Conservation (phyloP, 2,329 filamentous ascomycete species). For the Fusarium pseudograminearum region DNA sequence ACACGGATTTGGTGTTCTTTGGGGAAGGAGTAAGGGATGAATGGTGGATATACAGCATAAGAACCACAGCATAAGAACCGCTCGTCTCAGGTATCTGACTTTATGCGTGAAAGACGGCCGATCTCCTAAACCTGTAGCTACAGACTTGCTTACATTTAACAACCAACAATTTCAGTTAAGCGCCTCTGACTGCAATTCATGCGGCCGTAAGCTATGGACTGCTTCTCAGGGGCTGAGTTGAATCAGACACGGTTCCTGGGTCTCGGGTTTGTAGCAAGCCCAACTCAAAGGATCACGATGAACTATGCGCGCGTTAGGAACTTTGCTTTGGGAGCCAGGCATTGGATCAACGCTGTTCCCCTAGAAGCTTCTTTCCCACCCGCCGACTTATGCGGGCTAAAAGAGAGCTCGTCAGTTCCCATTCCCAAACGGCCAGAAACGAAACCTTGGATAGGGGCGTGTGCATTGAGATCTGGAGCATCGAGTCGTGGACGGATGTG, state of each 20-base stretch:
- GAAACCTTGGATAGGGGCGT: constrained; percentile 28
- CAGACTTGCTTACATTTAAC: background rate
- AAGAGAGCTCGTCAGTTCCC: constrained; percentile 14
- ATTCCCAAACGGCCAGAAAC: constrained; percentile 19
- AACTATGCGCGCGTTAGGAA: constrained; percentile 3
- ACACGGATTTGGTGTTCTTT: constrained; percentile 1
- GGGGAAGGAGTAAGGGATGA: constrained; percentile 5
- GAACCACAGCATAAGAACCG: background rate
- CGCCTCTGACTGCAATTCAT: constrained; percentile 17
- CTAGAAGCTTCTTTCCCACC: constrained; percentile 17
- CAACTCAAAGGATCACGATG: constrained; percentile 6
- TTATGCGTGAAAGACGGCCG: constrained; percentile 12
- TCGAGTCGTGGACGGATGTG: constrained; percentile 23
- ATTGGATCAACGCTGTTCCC: constrained; percentile 6
- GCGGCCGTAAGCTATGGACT: background rate
- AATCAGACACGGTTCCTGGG: background rate
- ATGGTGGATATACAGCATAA: constrained; percentile 5
- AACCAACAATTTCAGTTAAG: constrained; percentile 4
- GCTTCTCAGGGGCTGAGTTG: constrained; percentile 14
- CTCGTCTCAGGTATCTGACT: constrained; percentile 27
- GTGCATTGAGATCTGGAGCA: constrained; percentile 27
- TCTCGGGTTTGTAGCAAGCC: constrained; percentile 14
- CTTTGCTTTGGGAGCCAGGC: background rate
- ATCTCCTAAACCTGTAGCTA: constrained; percentile 6
- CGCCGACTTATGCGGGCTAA: constrained; percentile 9